phyloP scores from a whole-genome alignment of 2,329 filamentous ascomycete species.

The Cytospora piceicola region DNA sequence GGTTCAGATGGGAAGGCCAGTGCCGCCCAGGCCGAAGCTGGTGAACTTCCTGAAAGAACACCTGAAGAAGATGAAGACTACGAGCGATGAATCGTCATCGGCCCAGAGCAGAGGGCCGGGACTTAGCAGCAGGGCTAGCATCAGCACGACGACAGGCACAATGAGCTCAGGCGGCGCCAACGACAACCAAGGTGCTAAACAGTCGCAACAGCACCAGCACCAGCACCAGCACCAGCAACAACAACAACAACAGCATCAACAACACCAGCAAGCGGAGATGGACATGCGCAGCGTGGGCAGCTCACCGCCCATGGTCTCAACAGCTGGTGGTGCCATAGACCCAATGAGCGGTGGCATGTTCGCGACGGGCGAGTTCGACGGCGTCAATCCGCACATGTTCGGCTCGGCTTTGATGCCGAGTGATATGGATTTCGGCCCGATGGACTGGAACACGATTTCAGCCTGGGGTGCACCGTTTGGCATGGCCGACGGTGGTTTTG shows the following conservation, averaged over 20 bases:
- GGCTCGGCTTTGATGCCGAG: conserved; percentile 34
- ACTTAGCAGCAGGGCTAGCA: conserved; percentile 27
- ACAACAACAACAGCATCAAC: conserved; percentile 15
- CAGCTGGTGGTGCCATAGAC: conserved; percentile 22
- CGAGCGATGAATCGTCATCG: conserved; percentile 14
- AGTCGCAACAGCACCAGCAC: conserved; percentile 20
- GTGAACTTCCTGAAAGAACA: conserved; percentile 53
- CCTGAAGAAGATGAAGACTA: conserved; percentile 35
- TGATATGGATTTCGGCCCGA: conserved; percentile 40
- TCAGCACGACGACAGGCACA: conserved; percentile 8
- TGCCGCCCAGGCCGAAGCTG: conserved; percentile 49
- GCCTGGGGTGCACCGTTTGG: conserved; percentile 42
- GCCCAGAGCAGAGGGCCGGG: conserved; percentile 31
- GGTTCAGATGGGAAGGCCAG: conserved; percentile 47
- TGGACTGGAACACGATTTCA: conserved; percentile 54
- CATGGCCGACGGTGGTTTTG: conserved; percentile 10
- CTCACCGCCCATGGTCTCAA: conserved; percentile 27
- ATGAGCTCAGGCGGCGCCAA: background rate
- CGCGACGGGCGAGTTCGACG: conserved; percentile 34
- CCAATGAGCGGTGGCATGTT: conserved; percentile 31
- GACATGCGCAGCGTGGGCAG: conserved; percentile 27
- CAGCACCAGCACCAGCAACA: conserved; percentile 12
- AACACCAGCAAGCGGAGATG: conserved; percentile 16
- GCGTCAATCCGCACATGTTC: conserved; percentile 39
- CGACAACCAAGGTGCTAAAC: conserved; percentile 15